phyloP scores from a whole-genome alignment of 2,329 filamentous ascomycete species.

The Phialophora verrucosa region DNA sequence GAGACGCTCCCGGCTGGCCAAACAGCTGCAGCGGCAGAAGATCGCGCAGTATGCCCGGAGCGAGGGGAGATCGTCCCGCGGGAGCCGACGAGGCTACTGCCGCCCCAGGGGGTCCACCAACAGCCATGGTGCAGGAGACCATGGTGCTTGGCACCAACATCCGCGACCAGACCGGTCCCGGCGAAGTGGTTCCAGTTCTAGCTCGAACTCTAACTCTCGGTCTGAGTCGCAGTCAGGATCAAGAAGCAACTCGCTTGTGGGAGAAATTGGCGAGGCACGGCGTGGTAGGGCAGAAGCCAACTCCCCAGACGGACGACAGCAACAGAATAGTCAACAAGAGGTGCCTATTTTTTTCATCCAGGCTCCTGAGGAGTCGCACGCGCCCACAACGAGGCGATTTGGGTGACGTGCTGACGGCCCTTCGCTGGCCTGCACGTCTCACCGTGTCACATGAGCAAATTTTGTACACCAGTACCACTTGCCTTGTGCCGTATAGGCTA shows the following conservation, averaged over 20 bases:
- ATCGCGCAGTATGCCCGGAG: slow-evolving; percentile 27
- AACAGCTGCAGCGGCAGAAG: slow-evolving; percentile 33
- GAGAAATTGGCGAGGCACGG: background rate
- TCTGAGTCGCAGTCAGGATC: slow-evolving; percentile 11
- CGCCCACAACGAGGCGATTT: slow-evolving; percentile 2
- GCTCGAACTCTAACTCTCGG: slow-evolving; percentile 10
- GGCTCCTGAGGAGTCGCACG: slow-evolving; percentile 14
- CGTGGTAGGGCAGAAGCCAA: background rate
- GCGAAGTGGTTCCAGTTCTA: slow-evolving; percentile 16
- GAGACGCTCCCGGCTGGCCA: slow-evolving; percentile 28
- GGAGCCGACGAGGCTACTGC: slow-evolving; percentile 10
- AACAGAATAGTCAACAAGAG: slow-evolving; percentile 11
- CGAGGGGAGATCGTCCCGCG: slow-evolving; percentile 17
- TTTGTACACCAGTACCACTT: background rate
- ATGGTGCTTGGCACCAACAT: slow-evolving; percentile 14
- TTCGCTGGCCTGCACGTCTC: background rate
- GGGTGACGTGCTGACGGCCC: slow-evolving; percentile 1
- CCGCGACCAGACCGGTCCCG: slow-evolving; percentile 8
- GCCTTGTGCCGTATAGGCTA: background rate
- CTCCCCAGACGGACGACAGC: background rate
- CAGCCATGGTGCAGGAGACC: slow-evolving; percentile 15
- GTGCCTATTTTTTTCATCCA: slow-evolving; percentile 18
- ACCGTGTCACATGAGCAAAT: background rate
- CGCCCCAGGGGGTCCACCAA: slow-evolving; percentile 2
- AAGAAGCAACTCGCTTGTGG: slow-evolving; percentile 16